phyloP scores from a whole-genome alignment of 345 rosid genomes.

The Abelmoschus esculentus region DNA sequence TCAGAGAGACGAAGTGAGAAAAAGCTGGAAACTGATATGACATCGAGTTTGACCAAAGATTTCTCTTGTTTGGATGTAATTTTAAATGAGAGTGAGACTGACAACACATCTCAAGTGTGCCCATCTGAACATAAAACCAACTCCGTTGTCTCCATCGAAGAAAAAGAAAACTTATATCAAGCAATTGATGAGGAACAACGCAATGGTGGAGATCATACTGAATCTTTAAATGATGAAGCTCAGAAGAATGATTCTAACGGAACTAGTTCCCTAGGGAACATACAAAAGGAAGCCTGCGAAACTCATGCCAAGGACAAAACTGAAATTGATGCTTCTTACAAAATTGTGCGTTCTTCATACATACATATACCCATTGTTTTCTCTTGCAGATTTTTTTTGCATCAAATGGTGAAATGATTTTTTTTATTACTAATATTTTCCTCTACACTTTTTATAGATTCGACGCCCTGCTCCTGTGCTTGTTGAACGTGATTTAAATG shows the following conservation, averaged over 20 bases:
- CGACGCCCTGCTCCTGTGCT: not conserved
- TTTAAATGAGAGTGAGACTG: constrained; percentile 47
- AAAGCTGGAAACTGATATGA: constrained; percentile 67
- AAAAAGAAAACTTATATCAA: too few relatives aligned
- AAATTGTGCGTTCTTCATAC: not conserved
- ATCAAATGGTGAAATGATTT: too few relatives aligned
- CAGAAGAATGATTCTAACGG: constrained; percentile 21
- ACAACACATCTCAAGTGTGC: constrained; percentile 26
- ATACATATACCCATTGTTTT: too few relatives aligned
- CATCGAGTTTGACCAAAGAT: constrained; percentile 59
- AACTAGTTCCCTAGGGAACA: constrained; percentile 20
- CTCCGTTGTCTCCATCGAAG: constrained; percentile 10
- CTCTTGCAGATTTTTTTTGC: too few relatives aligned
- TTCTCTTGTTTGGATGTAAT: constrained; percentile 81
- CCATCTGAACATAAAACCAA: constrained; percentile 27
- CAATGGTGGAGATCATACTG: constrained; percentile 17
- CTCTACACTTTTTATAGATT: not conserved
- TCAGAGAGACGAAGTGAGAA: constrained; percentile 72
- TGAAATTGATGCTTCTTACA: not conserved
- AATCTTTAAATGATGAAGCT: constrained; percentile 16
- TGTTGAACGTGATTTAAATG: not conserved
- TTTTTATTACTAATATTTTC: too few relatives aligned
- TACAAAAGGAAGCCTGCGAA: constrained; percentile 23
- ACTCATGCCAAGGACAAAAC: constrained; percentile 16
- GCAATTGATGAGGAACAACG: constrained; percentile 20